phyloP scores from a whole-genome alignment of 2,329 filamentous ascomycete species.

The Graphilbum fragrans region DNA sequence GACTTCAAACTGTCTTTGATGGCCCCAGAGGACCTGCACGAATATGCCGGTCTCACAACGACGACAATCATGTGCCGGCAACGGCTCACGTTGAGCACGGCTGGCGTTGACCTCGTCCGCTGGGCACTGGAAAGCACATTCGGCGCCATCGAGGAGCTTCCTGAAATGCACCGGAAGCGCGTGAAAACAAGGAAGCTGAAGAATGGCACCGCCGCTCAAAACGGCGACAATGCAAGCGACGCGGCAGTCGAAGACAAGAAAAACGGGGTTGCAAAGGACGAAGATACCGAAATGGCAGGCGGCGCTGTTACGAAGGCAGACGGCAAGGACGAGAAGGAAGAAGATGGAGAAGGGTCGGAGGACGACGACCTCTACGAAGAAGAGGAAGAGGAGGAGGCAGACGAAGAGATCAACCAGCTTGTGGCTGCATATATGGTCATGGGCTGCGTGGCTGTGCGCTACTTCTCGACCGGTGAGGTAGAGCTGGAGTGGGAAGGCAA shows the following conservation, averaged over 20 bases:
- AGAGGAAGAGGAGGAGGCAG: conserved; percentile 21
- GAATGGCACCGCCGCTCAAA: background rate
- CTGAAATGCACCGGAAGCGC: conserved; percentile 33
- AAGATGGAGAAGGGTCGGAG: conserved; percentile 16
- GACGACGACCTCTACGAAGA: conserved; percentile 11
- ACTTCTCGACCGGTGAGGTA: conserved; percentile 64
- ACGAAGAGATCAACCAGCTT: conserved; percentile 54
- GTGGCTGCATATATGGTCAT: conserved; percentile 60
- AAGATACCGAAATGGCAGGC: conserved; percentile 14
- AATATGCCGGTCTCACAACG: conserved; percentile 93
- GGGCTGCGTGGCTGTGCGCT: conserved; percentile 79
- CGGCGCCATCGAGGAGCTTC: conserved; percentile 64
- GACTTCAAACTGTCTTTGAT: conserved; percentile 96
- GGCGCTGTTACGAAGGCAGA: conserved; percentile 11
- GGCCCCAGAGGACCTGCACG: conserved; percentile 88
- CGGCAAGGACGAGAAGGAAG: conserved; percentile 14
- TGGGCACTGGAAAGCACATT: conserved; percentile 96
- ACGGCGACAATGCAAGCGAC: background rate
- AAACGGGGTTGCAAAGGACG: conserved; percentile 12
- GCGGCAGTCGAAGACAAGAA: conserved; percentile 18
- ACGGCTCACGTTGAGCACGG: conserved; percentile 74
- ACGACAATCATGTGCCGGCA: conserved; percentile 91
- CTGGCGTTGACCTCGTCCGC: conserved; percentile 78
- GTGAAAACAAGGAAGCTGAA: conserved; percentile 19
- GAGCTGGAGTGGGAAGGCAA: conserved; percentile 97